Conservation (phyloP, 257 asterid genomes). For the Henckelia pumila region DNA sequence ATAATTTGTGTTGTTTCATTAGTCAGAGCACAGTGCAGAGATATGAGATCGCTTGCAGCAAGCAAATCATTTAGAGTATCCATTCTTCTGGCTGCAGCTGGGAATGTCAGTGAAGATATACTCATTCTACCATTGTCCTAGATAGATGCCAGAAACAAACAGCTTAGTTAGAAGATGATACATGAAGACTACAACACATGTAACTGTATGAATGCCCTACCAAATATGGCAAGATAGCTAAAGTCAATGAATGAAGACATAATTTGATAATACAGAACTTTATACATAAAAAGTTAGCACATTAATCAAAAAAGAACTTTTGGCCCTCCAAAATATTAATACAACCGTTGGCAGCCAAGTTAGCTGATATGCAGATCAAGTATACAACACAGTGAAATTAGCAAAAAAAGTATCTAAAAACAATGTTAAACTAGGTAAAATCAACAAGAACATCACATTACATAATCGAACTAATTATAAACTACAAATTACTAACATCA, state of each 20-base stretch:
- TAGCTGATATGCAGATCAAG: not conserved
- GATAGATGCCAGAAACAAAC: slow-evolving; percentile 14
- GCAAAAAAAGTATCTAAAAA: not conserved
- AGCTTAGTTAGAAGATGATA: not conserved
- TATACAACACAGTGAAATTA: not conserved
- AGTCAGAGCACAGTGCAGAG: slow-evolving; percentile 89
- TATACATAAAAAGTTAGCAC: not conserved
- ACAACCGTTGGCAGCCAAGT: not conserved
- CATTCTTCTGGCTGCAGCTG: slow-evolving; percentile 97
- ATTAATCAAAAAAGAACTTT: not conserved
- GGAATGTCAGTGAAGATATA: slow-evolving; percentile 64
- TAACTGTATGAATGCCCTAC: not conserved
- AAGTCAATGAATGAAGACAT: not conserved
- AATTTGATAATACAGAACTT: not conserved
- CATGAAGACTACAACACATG: not conserved
- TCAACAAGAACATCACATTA: not conserved
- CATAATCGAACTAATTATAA: not conserved
- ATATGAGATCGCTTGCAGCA: slow-evolving; percentile 95
- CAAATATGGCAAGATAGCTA: not conserved
- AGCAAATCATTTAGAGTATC: slow-evolving; percentile 96
- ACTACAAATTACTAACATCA: not conserved
- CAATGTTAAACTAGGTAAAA: not conserved
- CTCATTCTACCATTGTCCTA: slow-evolving; percentile 69
- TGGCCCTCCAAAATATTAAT: not conserved
- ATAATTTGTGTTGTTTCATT: slow-evolving; percentile 85